Evolutionary conservation across 2,329 filamentous ascomycete species (phyloP), one percentile per base, ranked within the genome.

Genomic region (Xylaria sp.): DNA sequence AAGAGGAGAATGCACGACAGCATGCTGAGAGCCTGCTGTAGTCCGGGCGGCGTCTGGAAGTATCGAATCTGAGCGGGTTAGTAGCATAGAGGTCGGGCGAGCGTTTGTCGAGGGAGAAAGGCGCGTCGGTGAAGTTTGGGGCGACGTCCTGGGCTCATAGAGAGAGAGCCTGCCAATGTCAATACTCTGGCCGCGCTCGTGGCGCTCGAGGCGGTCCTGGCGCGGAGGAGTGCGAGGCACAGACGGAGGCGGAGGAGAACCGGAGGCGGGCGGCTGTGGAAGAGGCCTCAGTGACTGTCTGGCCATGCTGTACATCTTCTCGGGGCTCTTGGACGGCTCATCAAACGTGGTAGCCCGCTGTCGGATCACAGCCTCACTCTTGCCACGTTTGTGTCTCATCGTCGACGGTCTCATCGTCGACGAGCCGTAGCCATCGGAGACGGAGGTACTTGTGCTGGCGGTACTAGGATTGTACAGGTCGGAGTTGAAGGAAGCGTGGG

Each of bases 211-310:
- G 46, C 82, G 81, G 55, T 76, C 75, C 28, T 84, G 83, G 46
- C 85, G 83, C 48, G 81, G 72, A 76, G 77, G 71, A 13, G 76
- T 76, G 67, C 77, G 75, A 13, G 76, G 80, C 3, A 62, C 39
- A 37, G 76, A 76, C 8, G 82, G 50, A 44, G 68, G 79, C 25
- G 77, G 76, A 18, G 82, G 79, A 7, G 83, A 75, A 23, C 77
- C 74, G 18, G 73, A 70, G 55, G 84, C 87, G 2, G 92, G 91
- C 0, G 88, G 84, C 77, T 92, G 91, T 3, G 91, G 88, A 7
- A 94, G 85, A 28, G 92, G 92, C 58, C 93, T 89, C 69, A 97
- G 84, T 25, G 93, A 94, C 76, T 92, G 91, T 63, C 94, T 91
- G 69, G 92, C 87, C 73, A 87, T 91, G 73, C 88, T 89, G 77